Percentiles rank a stretch among this genome's conserved stretches.
phyloP scores from a whole-genome alignment of 805 yeast genomes.

The Maudiozyma turicensis region DNA sequence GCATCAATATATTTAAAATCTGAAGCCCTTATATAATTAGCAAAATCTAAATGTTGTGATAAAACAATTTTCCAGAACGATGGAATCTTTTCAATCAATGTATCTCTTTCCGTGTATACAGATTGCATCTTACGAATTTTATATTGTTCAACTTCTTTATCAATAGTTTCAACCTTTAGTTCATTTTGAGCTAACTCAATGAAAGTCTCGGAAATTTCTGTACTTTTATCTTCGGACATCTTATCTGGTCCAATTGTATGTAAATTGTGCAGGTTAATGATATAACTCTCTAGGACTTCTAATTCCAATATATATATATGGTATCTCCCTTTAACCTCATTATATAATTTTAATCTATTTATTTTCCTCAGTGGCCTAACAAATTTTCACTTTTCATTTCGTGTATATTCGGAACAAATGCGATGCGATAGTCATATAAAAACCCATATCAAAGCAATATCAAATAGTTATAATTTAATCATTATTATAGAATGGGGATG shows the following conservation, averaged over 20 bases:
- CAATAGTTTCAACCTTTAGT: constrained; percentile 48
- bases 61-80: constrained; percentile 83
- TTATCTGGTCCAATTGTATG: neutral
- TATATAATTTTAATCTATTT: no score
- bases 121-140: constrained; percentile 45
- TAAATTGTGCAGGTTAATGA: no score
- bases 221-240: neutral
- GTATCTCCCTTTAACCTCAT: no score
- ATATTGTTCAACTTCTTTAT: constrained; percentile 45
- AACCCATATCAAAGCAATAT: no score
- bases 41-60: constrained; percentile 76
- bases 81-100: constrained; percentile 44
- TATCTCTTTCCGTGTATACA: constrained; percentile 49
- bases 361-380: no score
- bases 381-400: no score
- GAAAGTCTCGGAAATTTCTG: constrained; percentile 8
- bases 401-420: no score
- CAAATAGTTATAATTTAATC: no score
- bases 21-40: constrained; percentile 64
- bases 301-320: no score
- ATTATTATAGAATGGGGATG: neutral
- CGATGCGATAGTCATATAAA: no score
- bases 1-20: constrained; percentile 69
- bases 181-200: constrained; percentile 45
- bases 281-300: no score